Conservation (phyloP, 1,284 basidiomycete species). For the Abortiporus biennis region DNA sequence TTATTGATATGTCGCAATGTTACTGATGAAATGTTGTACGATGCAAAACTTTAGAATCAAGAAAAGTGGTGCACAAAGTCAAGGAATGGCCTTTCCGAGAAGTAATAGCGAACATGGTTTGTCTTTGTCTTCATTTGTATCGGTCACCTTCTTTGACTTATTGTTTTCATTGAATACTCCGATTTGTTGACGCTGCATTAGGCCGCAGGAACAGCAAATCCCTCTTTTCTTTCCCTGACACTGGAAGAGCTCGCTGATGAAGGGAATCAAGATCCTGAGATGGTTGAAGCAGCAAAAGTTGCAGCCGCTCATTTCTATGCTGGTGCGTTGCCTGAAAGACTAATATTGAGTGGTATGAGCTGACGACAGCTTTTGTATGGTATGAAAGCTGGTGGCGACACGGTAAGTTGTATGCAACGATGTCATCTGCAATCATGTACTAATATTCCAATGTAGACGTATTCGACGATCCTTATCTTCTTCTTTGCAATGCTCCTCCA, state of each 20-base stretch:
- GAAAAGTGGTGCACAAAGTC: conserved; percentile 8
- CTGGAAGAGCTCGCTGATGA: conserved; percentile 15
- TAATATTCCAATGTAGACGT: conserved; percentile 5
- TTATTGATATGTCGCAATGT: no score
- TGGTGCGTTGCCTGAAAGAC: no score
- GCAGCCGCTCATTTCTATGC: neutral
- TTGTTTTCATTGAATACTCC: neutral
- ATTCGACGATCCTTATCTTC: conserved; percentile 22
- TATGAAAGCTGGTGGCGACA: neutral
- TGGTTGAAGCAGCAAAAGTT: conserved; percentile 2
- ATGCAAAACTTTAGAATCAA: neutral
- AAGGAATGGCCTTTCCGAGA: conserved; percentile 16
- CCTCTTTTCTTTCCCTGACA: conserved; percentile 13
- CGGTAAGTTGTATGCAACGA: neutral
- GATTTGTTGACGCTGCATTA: no score
- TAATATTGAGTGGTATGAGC: no score
- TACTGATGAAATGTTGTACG: neutral
- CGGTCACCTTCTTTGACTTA: neutral
- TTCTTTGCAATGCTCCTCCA: conserved; percentile 26
- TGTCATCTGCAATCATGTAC: neutral
- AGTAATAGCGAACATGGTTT: conserved; percentile 16
- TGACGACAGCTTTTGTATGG: no score
- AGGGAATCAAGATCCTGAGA: conserved; percentile 13
- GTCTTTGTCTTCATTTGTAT: neutral
- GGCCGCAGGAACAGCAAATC: conserved; percentile 14